Conservation (phyloP, 306 rosid species). For the Malus sieversii region DNA sequence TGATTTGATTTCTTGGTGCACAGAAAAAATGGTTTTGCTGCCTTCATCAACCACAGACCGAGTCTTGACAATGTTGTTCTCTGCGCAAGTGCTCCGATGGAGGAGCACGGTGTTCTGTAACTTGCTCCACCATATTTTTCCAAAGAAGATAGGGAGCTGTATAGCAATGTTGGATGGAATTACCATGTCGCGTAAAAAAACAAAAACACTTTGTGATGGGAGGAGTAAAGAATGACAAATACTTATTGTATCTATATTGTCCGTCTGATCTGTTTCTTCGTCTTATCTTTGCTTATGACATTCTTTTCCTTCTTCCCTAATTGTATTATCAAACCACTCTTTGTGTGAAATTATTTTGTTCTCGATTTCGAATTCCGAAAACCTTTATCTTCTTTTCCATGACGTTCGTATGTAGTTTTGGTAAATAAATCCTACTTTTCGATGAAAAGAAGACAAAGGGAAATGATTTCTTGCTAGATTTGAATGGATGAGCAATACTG, state of each 20-base stretch:
- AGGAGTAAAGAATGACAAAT: conserved; percentile 48
- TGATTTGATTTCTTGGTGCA: conserved; percentile 20
- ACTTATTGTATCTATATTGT: conserved; percentile 54
- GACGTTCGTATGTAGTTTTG: background rate
- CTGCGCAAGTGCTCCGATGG: conserved; percentile 34
- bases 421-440: background rate
- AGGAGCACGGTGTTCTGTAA: conserved; percentile 46
- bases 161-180: conserved; percentile 46
- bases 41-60: conserved; percentile 61
- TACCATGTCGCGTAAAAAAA: conserved; percentile 40
- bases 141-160: conserved; percentile 47
- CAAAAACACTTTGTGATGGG: conserved; percentile 43
- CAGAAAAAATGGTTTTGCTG: conserved; percentile 99
- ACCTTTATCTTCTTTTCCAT: background rate
- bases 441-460: background rate
- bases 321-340: conserved; percentile 16
- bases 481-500: background rate
- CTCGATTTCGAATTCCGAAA: background rate
- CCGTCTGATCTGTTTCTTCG: conserved; percentile 26
- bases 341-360: conserved; percentile 4
- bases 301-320: conserved; percentile 1
- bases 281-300: conserved; percentile 8
- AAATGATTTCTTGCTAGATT: background rate
- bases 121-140: conserved; percentile 55
- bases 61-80: conserved; percentile 42